Conservation (phyloP, 2,329 filamentous ascomycete species). For the Cladosporium velox region DNA sequence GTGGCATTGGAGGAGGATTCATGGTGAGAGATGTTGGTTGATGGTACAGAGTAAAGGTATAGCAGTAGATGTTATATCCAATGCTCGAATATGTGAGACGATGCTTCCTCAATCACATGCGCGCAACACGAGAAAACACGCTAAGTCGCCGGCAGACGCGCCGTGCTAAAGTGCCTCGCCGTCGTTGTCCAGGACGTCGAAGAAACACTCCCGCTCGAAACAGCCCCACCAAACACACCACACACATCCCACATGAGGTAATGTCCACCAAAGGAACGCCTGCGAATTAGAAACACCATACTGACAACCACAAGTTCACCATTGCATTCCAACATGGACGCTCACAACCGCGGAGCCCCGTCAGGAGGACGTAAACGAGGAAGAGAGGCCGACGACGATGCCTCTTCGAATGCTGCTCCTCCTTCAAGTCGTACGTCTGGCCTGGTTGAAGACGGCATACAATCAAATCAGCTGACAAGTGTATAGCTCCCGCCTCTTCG, state of each 20-base stretch:
- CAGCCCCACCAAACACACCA: conserved; percentile 17
- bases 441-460: neutral
- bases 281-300: neutral
- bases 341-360: conserved; percentile 73
- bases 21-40: neutral
- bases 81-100: neutral
- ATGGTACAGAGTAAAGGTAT: neutral
- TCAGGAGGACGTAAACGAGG: conserved; percentile 62
- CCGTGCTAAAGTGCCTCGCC: conserved; percentile 9
- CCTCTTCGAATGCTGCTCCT: conserved; percentile 58
- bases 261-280: neutral
- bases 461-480: conserved; percentile 16
- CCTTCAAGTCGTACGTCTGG: conserved; percentile 62
- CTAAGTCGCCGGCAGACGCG: neutral
- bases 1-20: neutral
- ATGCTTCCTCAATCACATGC: conserved; percentile 3
- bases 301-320: conserved; percentile 65
- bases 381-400: conserved; percentile 64
- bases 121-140: conserved; percentile 9
- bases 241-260: conserved; percentile 17
- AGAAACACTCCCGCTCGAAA: conserved; percentile 5
- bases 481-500: conserved; percentile 58
- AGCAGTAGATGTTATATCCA: neutral
- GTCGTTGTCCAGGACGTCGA: conserved; percentile 7
- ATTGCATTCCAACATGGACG: conserved; percentile 75